A percentile compares a stretch with the other conserved stretches of the same genome.
phyloP scores from a whole-genome alignment of 306 rosid genomes.

The Medicago lupulina region DNA sequence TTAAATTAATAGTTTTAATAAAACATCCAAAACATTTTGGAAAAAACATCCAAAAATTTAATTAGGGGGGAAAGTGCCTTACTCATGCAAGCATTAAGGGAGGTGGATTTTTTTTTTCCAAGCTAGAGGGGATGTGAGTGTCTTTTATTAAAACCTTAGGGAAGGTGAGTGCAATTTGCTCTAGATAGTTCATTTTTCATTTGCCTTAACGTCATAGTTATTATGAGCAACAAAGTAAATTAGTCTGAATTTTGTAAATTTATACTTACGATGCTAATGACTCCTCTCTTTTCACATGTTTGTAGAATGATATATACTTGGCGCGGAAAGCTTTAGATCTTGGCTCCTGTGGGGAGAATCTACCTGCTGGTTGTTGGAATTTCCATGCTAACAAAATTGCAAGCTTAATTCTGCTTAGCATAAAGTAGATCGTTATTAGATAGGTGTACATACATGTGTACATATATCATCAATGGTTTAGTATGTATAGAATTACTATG shows the following conservation, averaged over 20 bases:
- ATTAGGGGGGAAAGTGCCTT: no score
- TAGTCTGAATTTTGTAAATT: conserved; percentile 1
- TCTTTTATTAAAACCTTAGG: no score
- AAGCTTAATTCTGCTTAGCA: conserved; percentile 36
- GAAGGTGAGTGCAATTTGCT: no score
- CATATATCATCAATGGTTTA: conserved; percentile 41
- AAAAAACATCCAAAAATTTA: no score
- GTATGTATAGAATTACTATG: conserved; percentile 24
- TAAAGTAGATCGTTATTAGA: conserved; percentile 17
- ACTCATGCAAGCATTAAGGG: no score
- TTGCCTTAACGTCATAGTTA: not conserved
- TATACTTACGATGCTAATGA: not conserved
- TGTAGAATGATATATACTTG: conserved; percentile 38
- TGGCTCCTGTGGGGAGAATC: conserved; percentile 32
- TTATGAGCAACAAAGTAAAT: conserved; percentile 2
- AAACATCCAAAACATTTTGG: no score
- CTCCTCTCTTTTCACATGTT: conserved; percentile 7
- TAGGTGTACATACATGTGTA: conserved; percentile 45
- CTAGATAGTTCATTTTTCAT: not conserved
- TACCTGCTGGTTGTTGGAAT: conserved; percentile 42
- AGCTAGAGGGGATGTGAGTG: no score
- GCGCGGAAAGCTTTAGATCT: conserved; percentile 25
- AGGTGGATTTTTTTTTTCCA: no score
- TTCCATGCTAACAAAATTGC: conserved; percentile 24
- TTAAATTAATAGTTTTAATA: not conserved